Evolutionary conservation across 2,329 filamentous ascomycete species (phyloP), one percentile per base, ranked within the genome.

Genomic region (Exophiala phaeomuriformis): DNA sequence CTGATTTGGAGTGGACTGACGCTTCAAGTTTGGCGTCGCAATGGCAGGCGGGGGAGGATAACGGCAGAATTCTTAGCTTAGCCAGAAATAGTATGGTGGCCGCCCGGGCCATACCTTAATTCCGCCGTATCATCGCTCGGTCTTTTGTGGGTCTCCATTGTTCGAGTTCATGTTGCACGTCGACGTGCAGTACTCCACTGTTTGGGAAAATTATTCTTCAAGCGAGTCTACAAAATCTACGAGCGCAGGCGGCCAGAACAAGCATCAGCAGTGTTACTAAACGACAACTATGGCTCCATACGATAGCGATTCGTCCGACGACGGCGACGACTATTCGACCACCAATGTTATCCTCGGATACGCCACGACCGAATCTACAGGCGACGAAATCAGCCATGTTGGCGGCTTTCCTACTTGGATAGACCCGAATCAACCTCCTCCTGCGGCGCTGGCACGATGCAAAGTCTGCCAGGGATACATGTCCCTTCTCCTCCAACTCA

Each of bases 271-370:
- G n/a, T 19, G n/a, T 12, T 43, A 7, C 28, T 9, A 28, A 4
- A 6, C 40, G n/a, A 40, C 27, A 27, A 45, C 31, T 56, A 90
- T 90, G 86, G 77, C 84, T 53, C 77, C 82, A 10, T 94, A 95
- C 72, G 89, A 95, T 64, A 94, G 88, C 67, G 90, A 96, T 64
- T 89, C 85, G 1, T 82, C 77, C 30, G 73, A 75, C 36, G 86
- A 81, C 41, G 84, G 82, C 9, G 79, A 81, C 4, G 72, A 73
- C 57, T 72, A 74, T 60, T 72, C 71, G 19, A 72, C 73, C 53
- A 97, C 93, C 4, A 88, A 86, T 61, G 90, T 96, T 1, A 80
- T 96, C 1, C 79, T 98, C 8, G 93, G 93, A 3, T 98, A 95
- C 69, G 87, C 89, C 2, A 86, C 87, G 1, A 83, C 84, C 66